Base-by-base conservation (phyloP, 805 yeast genomes). In the Groenewaldozyma tartarivorans region DNA sequence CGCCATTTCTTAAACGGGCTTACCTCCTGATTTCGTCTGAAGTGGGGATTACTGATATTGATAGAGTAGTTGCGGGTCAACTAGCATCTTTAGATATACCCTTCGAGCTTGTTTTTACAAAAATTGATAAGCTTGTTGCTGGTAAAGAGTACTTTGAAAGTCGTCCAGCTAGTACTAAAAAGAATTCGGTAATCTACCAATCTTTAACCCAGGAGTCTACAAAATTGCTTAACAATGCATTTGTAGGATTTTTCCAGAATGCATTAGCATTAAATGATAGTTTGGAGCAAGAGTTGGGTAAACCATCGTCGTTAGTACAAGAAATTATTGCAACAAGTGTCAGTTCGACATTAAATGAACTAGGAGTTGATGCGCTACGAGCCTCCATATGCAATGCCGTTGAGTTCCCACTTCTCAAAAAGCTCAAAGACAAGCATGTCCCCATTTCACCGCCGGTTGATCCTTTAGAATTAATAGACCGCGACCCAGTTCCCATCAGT, bases 51-150 rank as follows among this genome's bases (percentile, higher is more conserved):
- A 68, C 69, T 18, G 69, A 66, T 1, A 71, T 72, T 42, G 95
- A 87, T 56, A 54, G 58, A 13, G 54, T 54, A 18, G 67, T 84
- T 5, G 57, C 82, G 2, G 68, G 69, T 3, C 63, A 69, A 37
- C 58, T 86, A 36, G 62, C 60, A 1, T 61, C 62, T 1, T 53
- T 62, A 37, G 94, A 90, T 1, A 65, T 77, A 3, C 76, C 82
- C 0, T 84, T 79, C 58, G 90, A 83, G 45, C 60, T 86, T 4
- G 72, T 86, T 0, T 73, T 85, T 57, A 86, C 94, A 20, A 86
- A 86, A 52, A 72, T 79, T 36, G 96, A 87, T 55, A 24, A 24
- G 29, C 29, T 24, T 24, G 11, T 24, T 7, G 13, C 29, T 13
- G 29, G 29, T 9, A 13, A 24, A 9, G 13, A 24, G 29, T 24